Evolutionary conservation across 2,329 filamentous ascomycete genomes (phyloP), one percentile per base, ranked within the genome.

Genomic region (Talaromyces sp.): DNA sequence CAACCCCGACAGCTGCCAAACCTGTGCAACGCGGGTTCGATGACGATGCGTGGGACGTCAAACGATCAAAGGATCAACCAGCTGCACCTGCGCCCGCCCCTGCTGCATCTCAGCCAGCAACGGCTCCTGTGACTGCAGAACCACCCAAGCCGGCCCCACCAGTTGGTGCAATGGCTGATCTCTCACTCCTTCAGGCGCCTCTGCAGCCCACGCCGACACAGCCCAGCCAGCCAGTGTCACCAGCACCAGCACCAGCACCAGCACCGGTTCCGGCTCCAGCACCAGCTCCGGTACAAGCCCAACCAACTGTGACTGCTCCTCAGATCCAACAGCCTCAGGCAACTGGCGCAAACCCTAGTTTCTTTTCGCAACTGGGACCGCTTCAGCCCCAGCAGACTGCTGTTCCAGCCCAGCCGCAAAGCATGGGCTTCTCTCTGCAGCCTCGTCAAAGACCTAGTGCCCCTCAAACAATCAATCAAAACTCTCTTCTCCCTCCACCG

Each of bases 11-110:
- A 4, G 73, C 77, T 41, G 78, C 82, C 41, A 81, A 84, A 62
- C 78, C 79, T 56, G 75, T 75, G 38, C 69, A 76, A 49, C 79
- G 81, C 62, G 91, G 91, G 2, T 98, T 98, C 70, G 95, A 99
- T 56, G 95, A 98, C 70, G 91, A 98, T 78, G 95, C 95, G 9
- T 99, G 95, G 95, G 91, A 96, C 69, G 89, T 96, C 55, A 97
- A 97, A 78, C 90, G 91, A 19, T 84, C 89, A 14, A 89, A 86
- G 71, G 59, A 21, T 31, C 58, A 55, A 31, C 49, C 60, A 9
- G 43, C 57, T n/a, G n/a, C 56, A 26, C 21, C 60, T 13, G 56
- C 60, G 19, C 26, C 60, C 11, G 60, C 72, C 49, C 65, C 80
- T 54, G 71, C 77, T 32, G 81, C 24, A 68, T 78, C 29, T 13